Percentiles rank a stretch among this genome's conserved stretches.
These are phyloP conservation scores for Tetracladium maxilliforme DNA, from an alignment of 2,329 filamentous ascomycete species.

Conservation along the genomic window DNA sequence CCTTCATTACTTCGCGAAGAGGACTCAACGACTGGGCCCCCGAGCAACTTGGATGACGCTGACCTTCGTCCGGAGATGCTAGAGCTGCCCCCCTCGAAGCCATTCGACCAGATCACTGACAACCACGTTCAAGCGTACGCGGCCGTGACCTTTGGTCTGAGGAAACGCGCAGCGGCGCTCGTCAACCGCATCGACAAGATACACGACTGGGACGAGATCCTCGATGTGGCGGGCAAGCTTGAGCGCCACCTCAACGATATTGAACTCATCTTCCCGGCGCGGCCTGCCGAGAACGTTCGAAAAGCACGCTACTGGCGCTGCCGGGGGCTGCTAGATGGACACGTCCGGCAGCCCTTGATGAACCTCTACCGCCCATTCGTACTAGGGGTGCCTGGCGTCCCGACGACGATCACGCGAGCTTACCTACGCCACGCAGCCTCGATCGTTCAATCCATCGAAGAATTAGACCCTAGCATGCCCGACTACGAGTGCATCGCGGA, in stretches of 20 bases:
- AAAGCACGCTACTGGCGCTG: slow-evolving; percentile 35
- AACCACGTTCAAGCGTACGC: slow-evolving; percentile 39
- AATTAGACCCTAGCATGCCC: too few species aligned
- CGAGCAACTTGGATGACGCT: slow-evolving; percentile 35
- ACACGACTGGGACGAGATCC: slow-evolving; percentile 34
- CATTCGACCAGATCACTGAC: slow-evolving; percentile 35
- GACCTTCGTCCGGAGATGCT: slow-evolving; percentile 32
- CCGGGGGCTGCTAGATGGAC: slow-evolving; percentile 35
- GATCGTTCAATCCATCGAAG: too few species aligned
- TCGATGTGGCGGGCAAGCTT: slow-evolving; percentile 36
- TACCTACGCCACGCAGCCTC: too few species aligned
- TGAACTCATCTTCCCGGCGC: slow-evolving; percentile 33
- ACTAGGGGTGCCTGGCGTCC: too few species aligned
- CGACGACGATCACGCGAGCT: too few species aligned
- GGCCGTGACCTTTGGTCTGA: slow-evolving; percentile 30
- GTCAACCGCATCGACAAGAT: slow-evolving; percentile 35
- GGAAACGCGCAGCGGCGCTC: slow-evolving; percentile 33
- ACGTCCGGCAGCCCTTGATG: slow-evolving; percentile 34
- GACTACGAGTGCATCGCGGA: too few species aligned
- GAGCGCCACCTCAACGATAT: slow-evolving; percentile 39
- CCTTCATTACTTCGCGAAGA: too few species aligned
- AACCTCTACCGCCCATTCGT: too few species aligned
- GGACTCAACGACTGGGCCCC: too few species aligned
- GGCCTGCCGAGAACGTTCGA: slow-evolving; percentile 23
- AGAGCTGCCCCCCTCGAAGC: slow-evolving; percentile 29